Base-by-base conservation (phyloP, 495 filamentous ascomycete genomes). In the Hamigera avellanea region DNA sequence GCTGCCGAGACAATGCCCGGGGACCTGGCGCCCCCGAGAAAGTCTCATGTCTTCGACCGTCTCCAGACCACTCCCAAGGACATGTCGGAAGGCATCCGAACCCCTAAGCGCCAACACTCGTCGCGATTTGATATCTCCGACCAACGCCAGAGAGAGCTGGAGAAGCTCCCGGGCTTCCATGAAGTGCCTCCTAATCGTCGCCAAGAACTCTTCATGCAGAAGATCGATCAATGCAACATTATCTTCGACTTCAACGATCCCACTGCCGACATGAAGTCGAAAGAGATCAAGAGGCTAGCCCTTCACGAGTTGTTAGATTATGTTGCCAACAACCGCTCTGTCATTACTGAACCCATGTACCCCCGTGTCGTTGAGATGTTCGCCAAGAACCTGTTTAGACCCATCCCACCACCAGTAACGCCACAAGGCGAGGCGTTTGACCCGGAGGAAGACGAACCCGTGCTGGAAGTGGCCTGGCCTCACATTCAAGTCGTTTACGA, bases 201-300 rank as follows among this genome's bases (percentile, higher is more conserved):
- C 35, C 89, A 99, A 64, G 91, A 96, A 29, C 73, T 99, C 13
- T 99, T 99, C 65, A 95, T 99, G 89, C 87, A 96, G 57, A 99
- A 99, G 72, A 93, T 99, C 50, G 91, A 96, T 52, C 91, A 99
- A 60, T 99, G 91, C 69, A 99, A 99, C 53, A 93, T 99, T 61
- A 99, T 99, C 47, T 99, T 99, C 51, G 91, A 99, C 59, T 99
- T 99, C 66, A 99, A 95, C 59, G 91, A 99, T 53, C 86, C 93
- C 26, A 93, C 85, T 42, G 88, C 80, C 36, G 91, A 99, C 50
- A 96, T 96, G 89, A 96, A 96, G 57, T 93, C 89, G n/a, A 99
- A 99, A 59, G 91, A 99, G 62, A 95, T 99, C 70, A 99, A 99
- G 71, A 76, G 91, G 47, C 63, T 99, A 51, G 93, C 91, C 32